Evolutionary conservation across 2,329 filamentous ascomycete genomes (phyloP).

Genomic region (Aspergillus sergii): DNA sequence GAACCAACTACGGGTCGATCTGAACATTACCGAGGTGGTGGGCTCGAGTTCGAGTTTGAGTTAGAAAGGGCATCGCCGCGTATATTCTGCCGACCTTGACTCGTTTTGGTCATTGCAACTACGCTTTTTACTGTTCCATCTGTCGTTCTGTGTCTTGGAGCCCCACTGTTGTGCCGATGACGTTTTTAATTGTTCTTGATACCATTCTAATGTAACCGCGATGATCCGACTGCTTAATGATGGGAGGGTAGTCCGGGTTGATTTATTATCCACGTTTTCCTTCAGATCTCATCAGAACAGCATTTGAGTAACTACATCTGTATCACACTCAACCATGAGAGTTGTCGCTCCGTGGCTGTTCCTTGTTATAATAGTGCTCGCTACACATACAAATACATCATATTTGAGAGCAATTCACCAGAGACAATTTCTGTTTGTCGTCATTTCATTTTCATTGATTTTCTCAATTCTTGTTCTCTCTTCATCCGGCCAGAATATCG

Average conservation of each 20-base stretch:
- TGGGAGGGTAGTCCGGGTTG: not conserved
- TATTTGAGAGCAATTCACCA: not conserved
- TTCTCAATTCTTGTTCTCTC: no score
- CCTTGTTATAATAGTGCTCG: not conserved
- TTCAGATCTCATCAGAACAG: not conserved
- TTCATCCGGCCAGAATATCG: no score
- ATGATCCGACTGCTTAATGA: not conserved
- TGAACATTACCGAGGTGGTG: constrained; percentile 40
- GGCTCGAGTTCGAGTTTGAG: not conserved
- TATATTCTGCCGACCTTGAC: not conserved
- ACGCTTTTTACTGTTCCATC: not conserved
- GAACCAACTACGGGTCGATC: constrained; percentile 48
- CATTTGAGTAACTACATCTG: not conserved
- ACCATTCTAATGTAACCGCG: not conserved
- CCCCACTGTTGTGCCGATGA: not conserved
- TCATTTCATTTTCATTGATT: not conserved
- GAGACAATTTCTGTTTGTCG: not conserved
- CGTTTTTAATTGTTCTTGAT: not conserved
- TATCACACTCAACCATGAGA: not conserved
- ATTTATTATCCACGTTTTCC: not conserved
- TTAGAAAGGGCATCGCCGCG: not conserved
- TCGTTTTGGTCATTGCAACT: not conserved
- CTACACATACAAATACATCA: not conserved
- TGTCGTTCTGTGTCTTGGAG: not conserved
- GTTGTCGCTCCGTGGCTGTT: not conserved